Conservation (phyloP, 2,329 filamentous ascomycete genomes). For the Pseudovirgaria hyperparasitica region DNA sequence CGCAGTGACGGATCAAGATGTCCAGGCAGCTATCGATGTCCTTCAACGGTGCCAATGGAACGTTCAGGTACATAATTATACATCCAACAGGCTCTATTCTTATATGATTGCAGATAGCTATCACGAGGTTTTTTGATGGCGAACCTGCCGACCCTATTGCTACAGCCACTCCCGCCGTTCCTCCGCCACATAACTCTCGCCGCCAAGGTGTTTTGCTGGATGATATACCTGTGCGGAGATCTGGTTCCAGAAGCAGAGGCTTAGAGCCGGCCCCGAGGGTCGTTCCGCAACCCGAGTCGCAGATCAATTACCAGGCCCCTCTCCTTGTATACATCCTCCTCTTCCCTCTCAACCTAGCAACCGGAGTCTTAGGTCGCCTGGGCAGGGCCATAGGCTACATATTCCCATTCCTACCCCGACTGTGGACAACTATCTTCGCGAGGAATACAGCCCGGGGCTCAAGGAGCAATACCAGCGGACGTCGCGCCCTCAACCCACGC, state of each 20-base stretch:
- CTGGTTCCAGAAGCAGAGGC: conserved; percentile 24
- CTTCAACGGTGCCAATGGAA: conserved; percentile 91
- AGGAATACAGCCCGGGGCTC: conserved; percentile 27
- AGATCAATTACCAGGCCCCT: conserved; percentile 56
- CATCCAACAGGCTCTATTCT: conserved; percentile 2
- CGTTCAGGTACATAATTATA: conserved; percentile 50
- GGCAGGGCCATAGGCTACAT: conserved; percentile 66
- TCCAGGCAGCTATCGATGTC: conserved; percentile 62
- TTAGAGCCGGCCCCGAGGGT: conserved; percentile 70
- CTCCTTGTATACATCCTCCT: conserved; percentile 68
- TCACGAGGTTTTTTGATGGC: conserved; percentile 95
- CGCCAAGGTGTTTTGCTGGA: conserved; percentile 59
- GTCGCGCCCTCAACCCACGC: conserved; percentile 66
- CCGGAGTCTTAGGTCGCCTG: conserved; percentile 54
- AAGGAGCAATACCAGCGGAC: conserved; percentile 48
- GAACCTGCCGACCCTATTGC: conserved; percentile 79
- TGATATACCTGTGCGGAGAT: conserved; percentile 27
- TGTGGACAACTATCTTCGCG: conserved; percentile 33
- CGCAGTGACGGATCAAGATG: conserved; percentile 73
- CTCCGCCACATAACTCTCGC: conserved; percentile 49
- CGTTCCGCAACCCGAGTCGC: conserved; percentile 57
- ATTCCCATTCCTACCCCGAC: conserved; percentile 65
- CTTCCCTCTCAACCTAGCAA: conserved; percentile 68
- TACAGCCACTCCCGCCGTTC: conserved; percentile 45
- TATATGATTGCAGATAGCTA: conserved; percentile 57